Percentiles rank a stretch among this genome's conserved stretches.
Evolutionary conservation across 768 basidiomycete genomes (phyloP).

Genomic region (Chiua virens): DNA sequence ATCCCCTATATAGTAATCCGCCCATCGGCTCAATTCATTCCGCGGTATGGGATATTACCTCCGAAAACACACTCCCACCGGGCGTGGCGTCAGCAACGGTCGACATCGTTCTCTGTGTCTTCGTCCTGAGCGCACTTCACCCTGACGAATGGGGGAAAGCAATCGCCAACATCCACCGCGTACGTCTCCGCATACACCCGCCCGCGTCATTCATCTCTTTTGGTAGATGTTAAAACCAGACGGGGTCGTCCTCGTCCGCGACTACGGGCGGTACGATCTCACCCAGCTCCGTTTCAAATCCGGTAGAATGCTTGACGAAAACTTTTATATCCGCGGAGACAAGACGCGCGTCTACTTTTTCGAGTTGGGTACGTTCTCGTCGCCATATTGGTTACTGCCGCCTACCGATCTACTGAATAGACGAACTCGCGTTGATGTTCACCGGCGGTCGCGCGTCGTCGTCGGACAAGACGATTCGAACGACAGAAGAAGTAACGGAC

Average conservation of each 20-base stretch:
- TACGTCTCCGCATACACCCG: conserved; percentile 30
- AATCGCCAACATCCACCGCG: conserved; percentile 75
- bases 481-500: conserved; percentile 38
- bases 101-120: conserved; percentile 90
- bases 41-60: conserved; percentile 90
- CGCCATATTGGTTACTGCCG: too few relatives aligned
- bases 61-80: conserved; percentile 55
- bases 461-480: conserved; percentile 29
- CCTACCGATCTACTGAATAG: conserved; percentile 36
- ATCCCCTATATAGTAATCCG: conserved; percentile 67
- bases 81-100: conserved; percentile 66
- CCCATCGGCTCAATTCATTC: conserved; percentile 72
- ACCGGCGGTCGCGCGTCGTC: conserved; percentile 55
- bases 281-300: conserved; percentile 93
- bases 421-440: conserved; percentile 78
- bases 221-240: conserved; percentile 85
- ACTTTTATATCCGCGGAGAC: conserved; percentile 96
- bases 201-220: not conserved
- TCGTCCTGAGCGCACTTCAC: conserved; percentile 91
- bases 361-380: conserved; percentile 58
- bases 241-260: conserved; percentile 81
- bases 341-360: conserved; percentile 99
- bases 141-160: conserved; percentile 90
- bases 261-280: conserved; percentile 94
- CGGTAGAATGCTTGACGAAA: conserved; percentile 84